Evolutionary conservation across 352 stramenopile species (phyloP), one percentile per base, ranked within the genome.

Genomic region (Phytopythium helicoides): DNA sequence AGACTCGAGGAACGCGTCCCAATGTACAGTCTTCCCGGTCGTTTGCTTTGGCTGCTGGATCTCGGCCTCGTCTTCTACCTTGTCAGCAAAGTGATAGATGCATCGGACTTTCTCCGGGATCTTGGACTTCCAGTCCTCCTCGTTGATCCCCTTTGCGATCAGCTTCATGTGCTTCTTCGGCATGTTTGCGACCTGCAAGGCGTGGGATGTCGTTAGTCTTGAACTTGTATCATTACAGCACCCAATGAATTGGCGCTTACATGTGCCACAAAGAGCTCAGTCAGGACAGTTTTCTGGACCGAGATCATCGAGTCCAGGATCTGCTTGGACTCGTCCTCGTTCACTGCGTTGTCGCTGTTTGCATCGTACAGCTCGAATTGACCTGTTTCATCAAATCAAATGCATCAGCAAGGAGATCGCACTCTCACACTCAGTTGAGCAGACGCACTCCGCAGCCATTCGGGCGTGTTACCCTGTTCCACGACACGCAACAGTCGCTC

Each of bases 21-120:
- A 88, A 33, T 76, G 63, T 14, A 81, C 58, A 6, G 54, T 83
- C 54, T 83, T 85, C 56, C 22, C 21, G 16, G 23, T 22, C 41
- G 41, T 15, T 8, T 33, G 41, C 41, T 48, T 48, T 25, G 31
- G 41, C 25, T 6, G 41, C 23, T 6, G 1, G 3, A 35, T 15
- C 41, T 35, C 41, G 4, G 57, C 58, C 25, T 73, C 64, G 48
- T 86, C 68, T 40, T 87, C 72, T 41, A 80, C 52, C 44, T 86
- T 87, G 47, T 79, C 64, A 22, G 76, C 70, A 52, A 84, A 90
- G 58, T 87, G 71, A 58, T 81, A 90, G 22, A 87, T 68, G 53
- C 80, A 90, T 47, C 80, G 80, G 39, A 83, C 62, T 60, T 90
- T 90, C 59, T 90, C 80, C 4, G 76, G 71, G 25, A 90, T 70